Evolutionary conservation across 306 rosid species (phyloP).

Genomic region (Erythrophleum fordii): DNA sequence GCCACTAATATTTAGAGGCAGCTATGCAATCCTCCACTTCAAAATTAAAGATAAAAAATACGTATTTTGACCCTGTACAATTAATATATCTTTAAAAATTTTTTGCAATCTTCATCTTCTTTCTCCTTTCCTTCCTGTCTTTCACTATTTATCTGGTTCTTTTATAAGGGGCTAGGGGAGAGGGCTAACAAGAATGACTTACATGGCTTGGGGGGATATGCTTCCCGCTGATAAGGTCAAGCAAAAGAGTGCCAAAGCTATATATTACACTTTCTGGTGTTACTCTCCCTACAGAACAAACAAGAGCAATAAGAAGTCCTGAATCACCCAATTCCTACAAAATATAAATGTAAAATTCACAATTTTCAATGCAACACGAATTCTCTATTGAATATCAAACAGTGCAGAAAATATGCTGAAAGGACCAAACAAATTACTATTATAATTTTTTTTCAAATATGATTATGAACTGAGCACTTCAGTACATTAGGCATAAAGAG

Average conservation of each 20-base stretch:
- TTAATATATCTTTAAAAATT: neutral
- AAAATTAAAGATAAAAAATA: neutral
- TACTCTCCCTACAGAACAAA: constrained; percentile 51
- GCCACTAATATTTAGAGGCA: constrained; percentile 20
- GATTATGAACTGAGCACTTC: neutral
- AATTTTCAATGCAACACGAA: neutral
- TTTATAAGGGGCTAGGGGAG: neutral
- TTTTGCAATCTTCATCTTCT: neutral
- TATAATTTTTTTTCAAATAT: neutral
- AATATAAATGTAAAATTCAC: neutral
- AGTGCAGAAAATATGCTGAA: neutral
- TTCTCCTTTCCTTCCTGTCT: neutral
- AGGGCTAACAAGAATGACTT: constrained; percentile 34
- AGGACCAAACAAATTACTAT: neutral
- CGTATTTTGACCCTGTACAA: neutral
- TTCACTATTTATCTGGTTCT: neutral
- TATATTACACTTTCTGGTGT: constrained; percentile 67
- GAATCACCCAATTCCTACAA: neutral
- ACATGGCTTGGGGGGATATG: constrained; percentile 69
- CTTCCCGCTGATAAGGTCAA: constrained; percentile 66
- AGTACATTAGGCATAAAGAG: neutral
- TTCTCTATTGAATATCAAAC: neutral
- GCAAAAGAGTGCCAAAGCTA: constrained; percentile 64
- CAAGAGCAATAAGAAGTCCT: constrained; percentile 15
- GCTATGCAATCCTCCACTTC: neutral